Evolutionary conservation across 257 asterid species (phyloP), one percentile per base, ranked within the genome.

Genomic region (Solanum corneliomulleri): DNA sequence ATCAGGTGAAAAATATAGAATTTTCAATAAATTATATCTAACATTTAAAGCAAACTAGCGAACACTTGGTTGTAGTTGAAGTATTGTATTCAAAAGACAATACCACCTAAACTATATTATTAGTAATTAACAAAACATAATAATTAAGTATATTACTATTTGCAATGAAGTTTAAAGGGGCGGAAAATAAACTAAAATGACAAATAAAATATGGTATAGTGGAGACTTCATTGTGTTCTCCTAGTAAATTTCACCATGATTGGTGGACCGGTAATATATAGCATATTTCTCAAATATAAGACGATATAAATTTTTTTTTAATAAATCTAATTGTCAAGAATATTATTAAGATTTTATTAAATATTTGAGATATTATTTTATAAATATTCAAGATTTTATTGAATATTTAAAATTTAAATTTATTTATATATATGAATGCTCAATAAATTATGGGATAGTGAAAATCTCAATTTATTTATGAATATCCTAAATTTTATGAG

Each of bases 351-450:
- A 62, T n/a, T 11, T 62, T n/a, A 62, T 62, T 4, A 1, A n/a
- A n/a, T 62, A 62, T 62, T 62, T 3, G 16, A 62, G 15, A n/a
- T n/a, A 62, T n/a, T 2, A 5, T 11, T n/a, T 62, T 62, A 7
- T n/a, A 7, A 11, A n/a, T 62, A 62, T 21, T 58, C 2, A 9
- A 58, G 1, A 58, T 20, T 62, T 62, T 5, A n/a, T 62, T 31
- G 15, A 31, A 11, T 62, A 62, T 62, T 62, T 2, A 0, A 62
- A 11, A n/a, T n/a, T 1, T n/a, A 1, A 0, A 58, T 62, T n/a
- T 11, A 2, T 11, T 10, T 62, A n/a, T 11, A 1, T 29, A 4
- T 62, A 62, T n/a, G 8, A n/a, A n/a, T 0, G 29, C 16, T 9
- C 33, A 11, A n/a, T 4, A 2, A 7, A n/a, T 62, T n/a, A 62